These are phyloP conservation scores for Dioscorea cayenensis DNA, from an alignment of 116 monocot genomes.

Conservation along the genomic window DNA sequence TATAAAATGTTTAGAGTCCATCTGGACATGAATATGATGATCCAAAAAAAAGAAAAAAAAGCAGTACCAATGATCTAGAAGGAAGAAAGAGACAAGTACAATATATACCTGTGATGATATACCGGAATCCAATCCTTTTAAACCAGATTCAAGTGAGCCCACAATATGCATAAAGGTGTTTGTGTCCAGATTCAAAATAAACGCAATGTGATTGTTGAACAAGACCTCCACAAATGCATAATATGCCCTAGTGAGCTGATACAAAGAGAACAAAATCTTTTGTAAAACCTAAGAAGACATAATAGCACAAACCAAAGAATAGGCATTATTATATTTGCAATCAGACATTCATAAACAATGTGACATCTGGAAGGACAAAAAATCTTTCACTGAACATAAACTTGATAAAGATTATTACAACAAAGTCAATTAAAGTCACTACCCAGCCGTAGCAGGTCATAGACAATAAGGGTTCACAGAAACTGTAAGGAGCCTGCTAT, in stretches of 20 bases:
- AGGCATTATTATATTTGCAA: neutral
- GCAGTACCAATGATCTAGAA: neutral
- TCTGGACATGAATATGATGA: neutral
- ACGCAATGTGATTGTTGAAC: slow-evolving; percentile 74
- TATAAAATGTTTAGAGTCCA: neutral
- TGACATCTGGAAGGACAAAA: too few relatives aligned
- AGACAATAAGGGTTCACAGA: too few relatives aligned
- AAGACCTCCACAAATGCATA: slow-evolving; percentile 86
- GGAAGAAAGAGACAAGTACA: neutral
- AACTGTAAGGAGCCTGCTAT: too few relatives aligned
- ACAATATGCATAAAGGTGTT: slow-evolving; percentile 89
- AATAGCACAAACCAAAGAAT: neutral
- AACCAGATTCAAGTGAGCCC: slow-evolving; percentile 91
- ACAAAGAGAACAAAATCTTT: slow-evolving; percentile 10
- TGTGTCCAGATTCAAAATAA: slow-evolving; percentile 77
- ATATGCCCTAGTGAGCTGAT: slow-evolving; percentile 86
- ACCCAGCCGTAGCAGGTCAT: too few relatives aligned
- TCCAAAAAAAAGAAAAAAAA: neutral
- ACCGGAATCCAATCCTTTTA: slow-evolving; percentile 77
- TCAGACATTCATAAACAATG: neutral
- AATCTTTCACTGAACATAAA: too few relatives aligned
- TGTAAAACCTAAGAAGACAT: neutral
- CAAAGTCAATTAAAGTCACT: too few relatives aligned
- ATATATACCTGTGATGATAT: slow-evolving; percentile 83
- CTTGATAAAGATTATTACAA: too few relatives aligned